Evolutionary conservation across 257 asterid genomes (phyloP).

Genomic region (Anisodus acutangulus): DNA sequence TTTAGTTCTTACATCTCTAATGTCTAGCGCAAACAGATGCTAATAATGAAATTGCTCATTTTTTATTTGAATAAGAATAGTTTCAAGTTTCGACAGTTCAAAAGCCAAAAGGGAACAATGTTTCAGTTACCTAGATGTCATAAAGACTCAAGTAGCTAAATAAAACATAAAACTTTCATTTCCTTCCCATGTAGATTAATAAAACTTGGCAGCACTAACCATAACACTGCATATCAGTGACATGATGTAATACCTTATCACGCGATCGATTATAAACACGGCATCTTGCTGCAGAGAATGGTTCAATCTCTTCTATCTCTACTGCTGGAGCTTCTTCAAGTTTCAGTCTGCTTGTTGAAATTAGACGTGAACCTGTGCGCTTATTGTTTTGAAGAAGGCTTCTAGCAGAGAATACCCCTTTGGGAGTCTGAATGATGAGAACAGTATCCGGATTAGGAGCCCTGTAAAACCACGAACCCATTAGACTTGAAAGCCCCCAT

Average conservation of each 20-base stretch:
- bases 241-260: constrained; percentile 53
- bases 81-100: neutral
- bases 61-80: no score
- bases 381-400: constrained; percentile 75
- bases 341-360: constrained; percentile 77
- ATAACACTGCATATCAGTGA: neutral
- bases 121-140: neutral
- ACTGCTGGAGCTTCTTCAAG: constrained; percentile 63
- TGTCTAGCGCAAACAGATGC: neutral
- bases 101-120: neutral
- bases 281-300: constrained; percentile 85
- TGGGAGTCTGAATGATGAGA: constrained; percentile 86
- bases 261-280: constrained; percentile 58
- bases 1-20: constrained; percentile 12
- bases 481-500: constrained; percentile 1
- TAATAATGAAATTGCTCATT: neutral
- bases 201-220: constrained; percentile 43
- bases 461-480: constrained; percentile 46
- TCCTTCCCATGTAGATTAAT: neutral
- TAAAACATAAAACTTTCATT: constrained; percentile 7
- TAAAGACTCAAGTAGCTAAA: neutral
- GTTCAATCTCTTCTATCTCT: constrained; percentile 67
- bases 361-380: constrained; percentile 76
- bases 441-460: constrained; percentile 93
- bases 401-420: constrained; percentile 79